Conservation (phyloP, 148 eudicot species). For the Rhododendron griersonianum region DNA sequence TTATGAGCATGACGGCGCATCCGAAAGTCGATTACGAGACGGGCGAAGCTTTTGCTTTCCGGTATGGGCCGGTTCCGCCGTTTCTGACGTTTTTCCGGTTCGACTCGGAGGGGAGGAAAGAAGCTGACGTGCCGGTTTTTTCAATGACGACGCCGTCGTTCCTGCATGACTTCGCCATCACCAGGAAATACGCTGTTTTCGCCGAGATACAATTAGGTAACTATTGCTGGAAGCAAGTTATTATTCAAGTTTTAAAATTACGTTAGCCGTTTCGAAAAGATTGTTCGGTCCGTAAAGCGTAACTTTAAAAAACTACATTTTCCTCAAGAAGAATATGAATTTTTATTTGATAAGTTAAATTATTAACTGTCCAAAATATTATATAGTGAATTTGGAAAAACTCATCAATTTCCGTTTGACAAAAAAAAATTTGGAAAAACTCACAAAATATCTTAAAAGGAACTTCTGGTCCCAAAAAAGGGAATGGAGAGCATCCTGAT, state of each 20-base stretch:
- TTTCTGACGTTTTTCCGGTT: constrained; percentile 47
- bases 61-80: constrained; percentile 39
- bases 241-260: not conserved
- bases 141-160: constrained; percentile 36
- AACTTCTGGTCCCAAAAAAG: too few species aligned
- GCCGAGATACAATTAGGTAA: constrained; percentile 30
- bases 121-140: constrained; percentile 43
- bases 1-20: constrained; percentile 64
- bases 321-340: not conserved
- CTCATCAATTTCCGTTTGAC: too few species aligned
- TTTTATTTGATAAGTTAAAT: not conserved
- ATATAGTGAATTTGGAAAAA: too few species aligned
- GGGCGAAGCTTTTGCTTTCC: constrained; percentile 50
- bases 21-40: constrained; percentile 48
- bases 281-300: too few species aligned
- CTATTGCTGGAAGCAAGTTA: not conserved
- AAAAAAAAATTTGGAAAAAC: too few species aligned
- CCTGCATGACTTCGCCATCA: constrained; percentile 55
- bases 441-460: too few species aligned
- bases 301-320: too few species aligned
- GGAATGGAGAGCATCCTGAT: too few species aligned
- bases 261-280: too few species aligned
- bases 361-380: too few species aligned
- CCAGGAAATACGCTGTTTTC: constrained; percentile 36
- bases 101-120: constrained; percentile 34